Conservation (phyloP, 768 basidiomycete genomes). For the Phylloporus sp. region DNA sequence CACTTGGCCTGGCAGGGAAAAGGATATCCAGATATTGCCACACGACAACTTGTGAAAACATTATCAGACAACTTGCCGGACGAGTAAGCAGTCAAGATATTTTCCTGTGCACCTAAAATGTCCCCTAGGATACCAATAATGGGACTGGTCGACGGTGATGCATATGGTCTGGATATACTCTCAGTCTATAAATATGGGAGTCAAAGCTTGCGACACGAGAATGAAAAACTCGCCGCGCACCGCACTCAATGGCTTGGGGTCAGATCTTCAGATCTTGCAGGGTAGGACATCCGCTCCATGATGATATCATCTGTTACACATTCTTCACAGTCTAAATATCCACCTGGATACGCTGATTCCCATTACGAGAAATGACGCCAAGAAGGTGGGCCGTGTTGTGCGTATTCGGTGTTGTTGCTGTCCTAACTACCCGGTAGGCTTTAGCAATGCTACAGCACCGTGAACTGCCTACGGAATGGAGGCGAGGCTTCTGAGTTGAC, state of each 20-base stretch:
- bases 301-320: neutral
- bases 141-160: slow-evolving; percentile 85
- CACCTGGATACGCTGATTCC: slow-evolving; percentile 60
- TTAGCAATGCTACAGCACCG: slow-evolving; percentile 53
- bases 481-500: slow-evolving; percentile 38
- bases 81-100: slow-evolving; percentile 38
- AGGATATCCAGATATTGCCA: slow-evolving; percentile 94
- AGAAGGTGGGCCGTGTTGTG: slow-evolving; percentile 49
- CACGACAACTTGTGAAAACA: slow-evolving; percentile 75
- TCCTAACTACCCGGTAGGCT: slow-evolving; percentile 45
- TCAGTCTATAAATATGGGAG: slow-evolving; percentile 87
- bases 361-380: slow-evolving; percentile 66
- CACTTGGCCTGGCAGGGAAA: slow-evolving; percentile 63
- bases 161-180: slow-evolving; percentile 89
- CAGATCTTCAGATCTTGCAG: slow-evolving; percentile 58
- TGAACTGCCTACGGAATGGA: slow-evolving; percentile 61
- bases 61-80: slow-evolving; percentile 63
- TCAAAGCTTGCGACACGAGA: slow-evolving; percentile 64
- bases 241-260: slow-evolving; percentile 82
- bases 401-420: neutral
- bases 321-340: slow-evolving; percentile 50
- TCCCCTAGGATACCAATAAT: slow-evolving; percentile 65
- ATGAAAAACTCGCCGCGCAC: slow-evolving; percentile 57
- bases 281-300: slow-evolving; percentile 37
- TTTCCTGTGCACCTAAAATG: neutral